A percentile compares a stretch with the other conserved stretches of the same genome.
These are phyloP conservation scores for Pseudogymnoascus sp. DNA, from an alignment of 2,329 filamentous ascomycete genomes.

Conservation along the genomic window DNA sequence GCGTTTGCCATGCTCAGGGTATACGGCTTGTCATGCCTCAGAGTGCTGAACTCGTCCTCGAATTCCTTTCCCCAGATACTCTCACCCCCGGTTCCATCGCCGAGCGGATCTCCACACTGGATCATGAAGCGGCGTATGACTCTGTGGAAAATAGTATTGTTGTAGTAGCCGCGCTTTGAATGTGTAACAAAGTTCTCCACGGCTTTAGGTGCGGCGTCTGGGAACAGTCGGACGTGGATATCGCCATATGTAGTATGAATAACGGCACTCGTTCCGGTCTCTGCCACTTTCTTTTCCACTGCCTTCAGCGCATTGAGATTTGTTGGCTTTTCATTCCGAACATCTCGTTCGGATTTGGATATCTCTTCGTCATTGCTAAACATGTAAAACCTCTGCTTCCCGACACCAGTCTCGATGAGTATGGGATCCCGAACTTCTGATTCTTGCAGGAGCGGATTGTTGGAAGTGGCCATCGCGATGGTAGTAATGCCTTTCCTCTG, in stretches of 20 bases:
- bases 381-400: conserved; percentile 93
- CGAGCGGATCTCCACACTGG: conserved; percentile 73
- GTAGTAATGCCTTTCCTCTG: conserved; percentile 91
- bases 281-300: conserved; percentile 51
- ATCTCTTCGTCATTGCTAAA: conserved; percentile 87
- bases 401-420: conserved; percentile 72
- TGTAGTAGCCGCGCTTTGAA: conserved; percentile 85
- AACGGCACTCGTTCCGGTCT: conserved; percentile 71
- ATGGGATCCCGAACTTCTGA: conserved; percentile 88
- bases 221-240: conserved; percentile 87
- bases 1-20: conserved; percentile 98
- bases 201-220: conserved; percentile 83
- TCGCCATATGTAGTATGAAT: conserved; percentile 92
- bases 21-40: conserved; percentile 93
- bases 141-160: conserved; percentile 94
- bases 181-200: conserved; percentile 98
- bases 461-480: conserved; percentile 92
- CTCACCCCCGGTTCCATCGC: conserved; percentile 83
- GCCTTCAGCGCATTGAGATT: conserved; percentile 49
- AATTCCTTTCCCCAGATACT: conserved; percentile 91
- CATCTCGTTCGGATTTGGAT: conserved; percentile 75
- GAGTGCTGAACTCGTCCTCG: conserved; percentile 82
- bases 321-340: conserved; percentile 90
- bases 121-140: conserved; percentile 99
- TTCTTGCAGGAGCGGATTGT: conserved; percentile 86